Evolutionary conservation across 495 filamentous ascomycete genomes (phyloP).

Genomic region (Aspergillus diversus): DNA sequence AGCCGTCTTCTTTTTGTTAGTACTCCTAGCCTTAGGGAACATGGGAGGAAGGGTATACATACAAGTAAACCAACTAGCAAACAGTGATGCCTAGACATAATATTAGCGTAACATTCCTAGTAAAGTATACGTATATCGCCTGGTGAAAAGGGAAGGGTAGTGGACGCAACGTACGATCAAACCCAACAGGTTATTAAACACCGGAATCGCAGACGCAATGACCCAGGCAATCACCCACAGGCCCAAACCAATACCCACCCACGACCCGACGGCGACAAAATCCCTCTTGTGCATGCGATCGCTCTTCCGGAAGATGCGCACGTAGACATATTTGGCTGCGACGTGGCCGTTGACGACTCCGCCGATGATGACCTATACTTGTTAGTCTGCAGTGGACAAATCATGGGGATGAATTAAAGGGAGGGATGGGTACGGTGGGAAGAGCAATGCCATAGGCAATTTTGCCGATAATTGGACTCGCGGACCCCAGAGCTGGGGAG

Average conservation of each 20-base stretch:
- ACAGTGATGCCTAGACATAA: conserved; percentile 41
- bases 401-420: not conserved
- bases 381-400: not conserved
- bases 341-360: conserved; percentile 74
- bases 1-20: conserved; percentile 25
- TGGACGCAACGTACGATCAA: conserved; percentile 43
- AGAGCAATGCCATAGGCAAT: conserved; percentile 76
- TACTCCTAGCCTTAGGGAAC: too few species aligned
- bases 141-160: conserved; percentile 17
- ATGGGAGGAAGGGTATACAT: too few species aligned
- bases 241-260: conserved; percentile 58
- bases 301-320: conserved; percentile 60
- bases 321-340: conserved; percentile 66
- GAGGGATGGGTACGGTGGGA: conserved; percentile 59
- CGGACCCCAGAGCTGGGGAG: conserved; percentile 74
- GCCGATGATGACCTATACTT: conserved; percentile 50
- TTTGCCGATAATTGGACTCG: conserved; percentile 64
- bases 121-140: too few species aligned
- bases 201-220: conserved; percentile 71
- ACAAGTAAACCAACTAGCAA: conserved; percentile 38
- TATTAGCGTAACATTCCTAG: not conserved
- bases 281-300: conserved; percentile 64
- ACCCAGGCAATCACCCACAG: conserved; percentile 72
- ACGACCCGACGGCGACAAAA: conserved; percentile 53
- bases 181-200: conserved; percentile 67